Base-by-base conservation (phyloP, 495 filamentous ascomycete species). In the Penicillium tannophilum region DNA sequence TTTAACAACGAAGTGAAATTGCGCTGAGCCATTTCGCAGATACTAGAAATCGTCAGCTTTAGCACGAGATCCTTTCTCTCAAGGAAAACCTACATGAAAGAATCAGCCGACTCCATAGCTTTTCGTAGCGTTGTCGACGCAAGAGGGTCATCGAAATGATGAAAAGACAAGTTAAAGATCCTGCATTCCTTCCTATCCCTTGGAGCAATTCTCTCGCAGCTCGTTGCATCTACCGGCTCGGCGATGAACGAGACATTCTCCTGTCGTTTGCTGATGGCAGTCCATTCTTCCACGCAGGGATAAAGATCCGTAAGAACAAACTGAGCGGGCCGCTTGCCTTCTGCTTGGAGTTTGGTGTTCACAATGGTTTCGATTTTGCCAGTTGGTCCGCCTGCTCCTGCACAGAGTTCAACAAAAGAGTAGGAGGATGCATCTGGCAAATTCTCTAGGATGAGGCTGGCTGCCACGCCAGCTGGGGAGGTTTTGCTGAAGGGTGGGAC, bases 141-240 rank as follows among this genome's bases (percentile, higher is more conserved):
- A 26, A 84, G 61, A 16, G 69, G 69, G 62, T 92, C 84, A 54
- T 84, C 80, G 61, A 92, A 91, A 72, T 92, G 89, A 64, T 92
- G 89, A 68, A 91, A 92, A 6, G 87, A 83, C 11, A 92, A 76
- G 63, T 84, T 89, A 70, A 88, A 92, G 26, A 91, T 71, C 3
- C 86, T 76, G 69, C 90, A 88, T 39, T 69, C 70, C 58, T 67
- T 71, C 57, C 64, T 68, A 28, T 45, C 53, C 19, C 12, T 8
- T 12, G 33, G 33, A 6, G 39, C 50, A 19, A 63, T n/a, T 30
- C 62, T 36, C 5, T 44, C 16, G 7, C 82, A 82, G 46, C 73
- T 56, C 17, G 81, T 72, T 17, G 89, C 89, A 71, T 92, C 86
- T 11, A 91, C 84, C 12, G 83, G 70, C 24, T 75, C 61, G 1